Evolutionary conservation across 192 early-diverging fungal species (phyloP).

Genomic region (Dissophora ornata): DNA sequence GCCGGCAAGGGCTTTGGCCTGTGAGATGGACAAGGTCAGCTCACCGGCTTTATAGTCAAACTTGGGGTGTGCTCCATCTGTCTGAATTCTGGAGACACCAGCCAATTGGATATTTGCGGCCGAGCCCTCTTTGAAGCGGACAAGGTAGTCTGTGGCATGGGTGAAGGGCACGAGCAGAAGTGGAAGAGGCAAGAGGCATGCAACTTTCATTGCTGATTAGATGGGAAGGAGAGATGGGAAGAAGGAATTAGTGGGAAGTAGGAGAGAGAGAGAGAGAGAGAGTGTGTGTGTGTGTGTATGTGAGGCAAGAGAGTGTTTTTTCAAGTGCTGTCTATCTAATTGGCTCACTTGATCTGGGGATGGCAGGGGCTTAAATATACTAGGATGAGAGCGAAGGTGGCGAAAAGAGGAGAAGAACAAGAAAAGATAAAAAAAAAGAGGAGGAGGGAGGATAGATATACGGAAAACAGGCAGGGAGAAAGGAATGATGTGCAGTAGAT

Average conservation of each 20-base stretch:
- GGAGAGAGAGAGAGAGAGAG: no score
- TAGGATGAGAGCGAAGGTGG: no score
- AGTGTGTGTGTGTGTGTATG: no score
- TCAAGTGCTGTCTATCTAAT: no score
- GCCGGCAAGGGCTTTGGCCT: constrained; percentile 16
- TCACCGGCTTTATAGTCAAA: constrained; percentile 41
- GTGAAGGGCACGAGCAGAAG: constrained; percentile 41
- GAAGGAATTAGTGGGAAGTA: no score
- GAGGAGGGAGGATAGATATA: background rate
- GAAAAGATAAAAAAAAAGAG: constrained; percentile 1
- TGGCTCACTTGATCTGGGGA: no score
- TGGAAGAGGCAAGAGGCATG: constrained; percentile 36
- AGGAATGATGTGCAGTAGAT: no score
- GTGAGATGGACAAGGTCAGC: constrained; percentile 35
- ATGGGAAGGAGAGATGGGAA: background rate
- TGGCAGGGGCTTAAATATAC: no score
- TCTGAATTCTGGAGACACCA: constrained; percentile 25
- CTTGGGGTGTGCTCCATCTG: background rate
- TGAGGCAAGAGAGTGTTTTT: no score
- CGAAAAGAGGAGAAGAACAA: background rate
- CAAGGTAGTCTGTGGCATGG: constrained; percentile 40
- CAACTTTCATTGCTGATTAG: constrained; percentile 40
- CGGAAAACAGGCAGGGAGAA: no score
- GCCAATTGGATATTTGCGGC: background rate
- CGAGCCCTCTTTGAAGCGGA: constrained; percentile 41